Base-by-base conservation (phyloP, 805 yeast species). In the Saturnispora gosingensis region DNA sequence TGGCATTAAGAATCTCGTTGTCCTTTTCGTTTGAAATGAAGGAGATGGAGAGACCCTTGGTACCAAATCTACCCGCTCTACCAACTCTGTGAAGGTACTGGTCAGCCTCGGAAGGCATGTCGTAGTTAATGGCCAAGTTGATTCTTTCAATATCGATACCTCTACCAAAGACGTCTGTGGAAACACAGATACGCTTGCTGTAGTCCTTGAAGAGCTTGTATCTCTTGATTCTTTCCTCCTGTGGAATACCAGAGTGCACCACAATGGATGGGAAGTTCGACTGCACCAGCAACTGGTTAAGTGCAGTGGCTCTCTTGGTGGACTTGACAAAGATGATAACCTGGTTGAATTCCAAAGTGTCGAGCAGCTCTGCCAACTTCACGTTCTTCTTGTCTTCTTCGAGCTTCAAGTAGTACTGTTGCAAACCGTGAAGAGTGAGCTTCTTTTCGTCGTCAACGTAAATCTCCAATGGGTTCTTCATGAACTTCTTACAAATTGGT, bases 51-150 rank as follows among this genome's bases (percentile, higher is more conserved):
- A 93, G 82, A 75, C 99, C 99, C 76, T 91, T 91, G 68, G 99
- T 91, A 77, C 99, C 99, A 65, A 91, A 91, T 80, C 99, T 90
- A 74, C 99, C 99, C 61, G 99, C 99, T 82, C 99, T 89, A 67
- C 99, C 99, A 57, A 91, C 99, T 77, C 99, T 88, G 77, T 91
- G 99, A 69, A 91, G 81, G 73, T 93, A 91, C 73, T 93, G 97
- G 72, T 91, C 98, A 58, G 98, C 96, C 75, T 90, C 97, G 59
- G 72, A 76, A 62, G 99, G 97, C 76, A 91, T 75, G 73, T 91
- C 99, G 72, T 91, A 91, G 78, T 91, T 93, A 77, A 91, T 89
- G 56, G 99, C 99, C 70, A 91, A 75, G 74, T 91, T 91, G 73
- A 91, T 91, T 76, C 99, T 88, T 79, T 91, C 99, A 61, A 91